These are phyloP conservation scores for Tetrapisispora nanseiensis DNA, from an alignment of 805 yeast genomes.

Conservation along the genomic window DNA sequence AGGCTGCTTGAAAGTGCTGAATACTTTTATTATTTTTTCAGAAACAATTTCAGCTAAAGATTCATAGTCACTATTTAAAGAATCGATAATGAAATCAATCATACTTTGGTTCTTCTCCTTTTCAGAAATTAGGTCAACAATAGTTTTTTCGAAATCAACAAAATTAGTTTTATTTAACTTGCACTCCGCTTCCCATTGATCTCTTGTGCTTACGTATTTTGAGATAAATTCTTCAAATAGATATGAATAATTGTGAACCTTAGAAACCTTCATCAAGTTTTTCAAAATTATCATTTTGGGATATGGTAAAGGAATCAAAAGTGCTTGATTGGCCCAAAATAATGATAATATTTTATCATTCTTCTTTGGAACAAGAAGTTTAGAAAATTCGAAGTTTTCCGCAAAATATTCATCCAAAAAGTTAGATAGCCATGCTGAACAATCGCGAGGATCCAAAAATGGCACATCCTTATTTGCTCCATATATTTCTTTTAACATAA, in stretches of 20 bases:
- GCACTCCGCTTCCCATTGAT: conserved; percentile 36
- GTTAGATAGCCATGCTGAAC: conserved; percentile 34
- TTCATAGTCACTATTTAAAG: conserved; percentile 39
- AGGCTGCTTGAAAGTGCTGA: conserved; percentile 47
- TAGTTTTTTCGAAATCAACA: conserved; percentile 43
- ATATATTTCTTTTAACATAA: conserved; percentile 48
- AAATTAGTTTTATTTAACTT: conserved; percentile 41
- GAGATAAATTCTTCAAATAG: conserved; percentile 39
- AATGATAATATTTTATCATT: conserved; percentile 51
- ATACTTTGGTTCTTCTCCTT: conserved; percentile 51
- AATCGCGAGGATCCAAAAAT: conserved; percentile 57
- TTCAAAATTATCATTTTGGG: conserved; percentile 45
- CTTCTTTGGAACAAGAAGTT: conserved; percentile 39
- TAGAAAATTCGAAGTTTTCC: conserved; percentile 40
- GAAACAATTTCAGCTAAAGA: conserved; percentile 41
- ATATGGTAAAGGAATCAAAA: conserved; percentile 39
- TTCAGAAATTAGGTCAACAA: conserved; percentile 51
- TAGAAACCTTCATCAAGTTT: conserved; percentile 32
- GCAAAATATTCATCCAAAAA: conserved; percentile 38
- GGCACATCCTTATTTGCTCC: conserved; percentile 40
- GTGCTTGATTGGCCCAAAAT: conserved; percentile 62
- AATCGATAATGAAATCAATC: conserved; percentile 48
- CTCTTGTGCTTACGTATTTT: conserved; percentile 39
- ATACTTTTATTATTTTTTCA: conserved; percentile 43
- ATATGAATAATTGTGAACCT: conserved; percentile 34